These are phyloP conservation scores for Cytospora piceicola DNA, from an alignment of 2,329 filamentous ascomycete species.

Conservation along the genomic window DNA sequence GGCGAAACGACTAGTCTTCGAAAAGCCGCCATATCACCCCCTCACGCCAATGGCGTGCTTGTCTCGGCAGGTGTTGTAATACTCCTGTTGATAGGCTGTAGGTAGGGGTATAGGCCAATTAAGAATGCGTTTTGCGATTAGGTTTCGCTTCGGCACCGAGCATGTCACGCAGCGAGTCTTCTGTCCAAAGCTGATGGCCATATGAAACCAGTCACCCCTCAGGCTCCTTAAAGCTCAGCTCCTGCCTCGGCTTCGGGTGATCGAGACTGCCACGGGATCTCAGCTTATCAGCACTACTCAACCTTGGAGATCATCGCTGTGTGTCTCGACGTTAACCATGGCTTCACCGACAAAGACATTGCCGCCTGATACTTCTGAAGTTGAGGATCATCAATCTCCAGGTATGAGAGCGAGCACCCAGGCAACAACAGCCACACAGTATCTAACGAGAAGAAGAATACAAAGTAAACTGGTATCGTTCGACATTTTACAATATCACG, in stretches of 20 bases:
- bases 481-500: conserved; percentile 73
- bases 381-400: not conserved
- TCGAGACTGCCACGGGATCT: not conserved
- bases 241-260: not conserved
- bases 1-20: not conserved
- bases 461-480: conserved; percentile 67
- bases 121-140: not conserved
- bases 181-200: not conserved
- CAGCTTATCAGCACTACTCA: not conserved
- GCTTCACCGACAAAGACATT: not conserved
- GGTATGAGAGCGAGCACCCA: not conserved
- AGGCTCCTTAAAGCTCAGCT: not conserved
- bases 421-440: too few relatives aligned
- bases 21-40: conserved; percentile 1
- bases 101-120: conserved; percentile 1
- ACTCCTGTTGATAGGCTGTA: not conserved
- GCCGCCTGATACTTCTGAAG: not conserved
- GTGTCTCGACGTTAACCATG: not conserved
- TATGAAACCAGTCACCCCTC: conserved; percentile 8
- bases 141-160: not conserved
- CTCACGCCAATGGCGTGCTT: conserved; percentile 21
- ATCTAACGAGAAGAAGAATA: conserved; percentile 10
- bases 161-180: not conserved
- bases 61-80: conserved; percentile 10
- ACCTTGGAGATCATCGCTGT: not conserved